Evolutionary conservation across 129 eudicot species (phyloP), one percentile per base, ranked within the genome.

Genomic region (Saussurea involucrata): DNA sequence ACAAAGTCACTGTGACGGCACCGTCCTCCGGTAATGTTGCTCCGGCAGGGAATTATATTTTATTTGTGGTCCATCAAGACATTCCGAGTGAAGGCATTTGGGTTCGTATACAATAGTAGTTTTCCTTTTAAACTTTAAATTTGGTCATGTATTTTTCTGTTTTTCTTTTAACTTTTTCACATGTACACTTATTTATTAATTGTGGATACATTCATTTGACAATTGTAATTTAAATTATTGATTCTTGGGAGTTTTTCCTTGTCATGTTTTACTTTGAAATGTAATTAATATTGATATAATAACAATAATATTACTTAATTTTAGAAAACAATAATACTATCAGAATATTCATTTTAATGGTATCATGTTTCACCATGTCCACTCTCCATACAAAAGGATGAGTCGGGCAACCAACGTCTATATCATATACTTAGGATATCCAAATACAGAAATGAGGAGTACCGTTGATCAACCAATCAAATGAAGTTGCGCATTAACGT

Each of bases 11-110:
- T 28, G 92, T 86, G 24, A 65, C 18, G 44, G 75, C 79, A 22
- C 98, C 98, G 63, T 42, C 33, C 0, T 81, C 92, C 32, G 86
- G 80, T 13, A 84, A 84, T 71, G 25, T 86, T 66, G 98, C 98
- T 18, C 96, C 98, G 2, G 29, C 96, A 0, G 96, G 94, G 6
- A 84, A 78, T 76, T 90, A 90, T 31, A 74, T 92, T 31, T 53
- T 92, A 18, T 90, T 78, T 74, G 92, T 90, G 79, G 96, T 92
- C 15, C 91, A 90, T 74, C 86, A 81, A 68, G 90, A 72, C 18
- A 65, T 92, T 24, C 94, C 98, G 1, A 90, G 98, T 72, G 92
- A 80, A 37, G 98, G 92, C n/a, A 85, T 86, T 61, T 92, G 98
- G 98, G 86, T 92, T 68, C 87, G 80, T 58, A 6, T 74, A 13